Conservation (phyloP, 2,329 filamentous ascomycete species). For the Capronia epimyces region DNA sequence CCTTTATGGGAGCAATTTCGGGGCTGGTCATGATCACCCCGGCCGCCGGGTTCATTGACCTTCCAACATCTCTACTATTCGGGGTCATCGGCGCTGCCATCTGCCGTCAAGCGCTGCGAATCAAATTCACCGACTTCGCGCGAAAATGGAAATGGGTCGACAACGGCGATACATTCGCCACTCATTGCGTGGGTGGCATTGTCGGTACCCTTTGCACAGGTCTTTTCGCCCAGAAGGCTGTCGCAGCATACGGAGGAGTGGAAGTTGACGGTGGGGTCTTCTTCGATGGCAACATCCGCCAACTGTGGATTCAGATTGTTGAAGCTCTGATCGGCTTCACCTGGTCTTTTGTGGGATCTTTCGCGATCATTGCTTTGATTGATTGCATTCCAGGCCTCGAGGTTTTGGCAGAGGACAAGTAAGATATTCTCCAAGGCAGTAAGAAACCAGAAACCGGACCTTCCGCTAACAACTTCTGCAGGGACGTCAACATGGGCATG, state of each 20-base stretch:
- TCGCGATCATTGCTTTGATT: slow-evolving; percentile 46
- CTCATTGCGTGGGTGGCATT: slow-evolving; percentile 50
- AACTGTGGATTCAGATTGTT: slow-evolving; percentile 48
- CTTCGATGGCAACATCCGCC: slow-evolving; percentile 49
- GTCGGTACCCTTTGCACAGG: slow-evolving; percentile 49
- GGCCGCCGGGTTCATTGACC: slow-evolving; percentile 46
- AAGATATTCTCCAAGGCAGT: slow-evolving; percentile 31
- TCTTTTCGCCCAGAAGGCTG: slow-evolving; percentile 47
- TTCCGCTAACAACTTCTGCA: slow-evolving; percentile 4
- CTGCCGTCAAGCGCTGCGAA: slow-evolving; percentile 48
- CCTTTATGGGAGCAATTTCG: slow-evolving; percentile 50
- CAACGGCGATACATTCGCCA: slow-evolving; percentile 53
- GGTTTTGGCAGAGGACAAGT: slow-evolving; percentile 50
- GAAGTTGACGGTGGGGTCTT: slow-evolving; percentile 49
- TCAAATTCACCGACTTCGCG: slow-evolving; percentile 50
- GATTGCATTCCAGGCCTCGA: slow-evolving; percentile 51
- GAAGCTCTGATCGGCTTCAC: slow-evolving; percentile 49
- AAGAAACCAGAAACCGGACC: too few relatives aligned
- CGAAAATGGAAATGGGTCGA: slow-evolving; percentile 49
- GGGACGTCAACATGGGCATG: slow-evolving; percentile 45
- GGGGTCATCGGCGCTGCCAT: slow-evolving; percentile 45
- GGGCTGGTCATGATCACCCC: slow-evolving; percentile 52
- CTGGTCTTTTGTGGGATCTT: slow-evolving; percentile 49
- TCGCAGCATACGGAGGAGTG: slow-evolving; percentile 48
- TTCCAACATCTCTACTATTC: slow-evolving; percentile 47